A percentile compares a stretch with the other conserved stretches of the same genome.
Evolutionary conservation across 768 basidiomycete genomes (phyloP).

Genomic region (Phaeotremella skinneri): DNA sequence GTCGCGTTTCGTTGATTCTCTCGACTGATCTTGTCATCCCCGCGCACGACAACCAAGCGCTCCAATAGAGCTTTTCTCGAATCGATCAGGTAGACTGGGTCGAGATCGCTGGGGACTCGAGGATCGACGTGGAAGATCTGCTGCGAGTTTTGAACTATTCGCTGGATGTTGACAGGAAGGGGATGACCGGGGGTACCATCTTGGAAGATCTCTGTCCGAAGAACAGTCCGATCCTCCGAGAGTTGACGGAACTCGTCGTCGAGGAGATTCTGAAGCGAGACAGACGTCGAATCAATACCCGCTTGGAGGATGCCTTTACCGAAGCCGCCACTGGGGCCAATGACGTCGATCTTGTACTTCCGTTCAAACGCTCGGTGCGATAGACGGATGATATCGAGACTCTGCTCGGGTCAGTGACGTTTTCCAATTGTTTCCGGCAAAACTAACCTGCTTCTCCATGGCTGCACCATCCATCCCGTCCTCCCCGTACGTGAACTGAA

Average conservation of each 20-base stretch:
- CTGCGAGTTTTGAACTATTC: conserved; percentile 89
- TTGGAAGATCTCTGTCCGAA: conserved; percentile 83
- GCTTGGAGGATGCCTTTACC: conserved; percentile 75
- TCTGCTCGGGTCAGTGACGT: conserved; percentile 44
- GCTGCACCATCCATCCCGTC: conserved; percentile 99
- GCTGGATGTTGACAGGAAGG: conserved; percentile 90
- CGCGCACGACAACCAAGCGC: conserved; percentile 82
- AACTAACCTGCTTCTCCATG: conserved; percentile 77
- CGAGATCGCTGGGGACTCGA: conserved; percentile 87
- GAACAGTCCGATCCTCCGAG: conserved; percentile 67
- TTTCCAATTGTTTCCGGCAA: neutral
- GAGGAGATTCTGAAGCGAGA: conserved; percentile 76
- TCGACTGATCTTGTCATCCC: conserved; percentile 67
- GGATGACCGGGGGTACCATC: conserved; percentile 75
- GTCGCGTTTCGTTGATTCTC: conserved; percentile 87
- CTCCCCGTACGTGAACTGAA: conserved; percentile 96
- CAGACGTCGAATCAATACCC: conserved; percentile 78
- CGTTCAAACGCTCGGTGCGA: conserved; percentile 80
- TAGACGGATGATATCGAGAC: conserved; percentile 81
- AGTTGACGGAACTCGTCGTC: conserved; percentile 74
- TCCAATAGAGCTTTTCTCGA: conserved; percentile 70
- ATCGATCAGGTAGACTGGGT: conserved; percentile 81
- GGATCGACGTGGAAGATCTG: conserved; percentile 97
- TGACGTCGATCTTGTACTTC: conserved; percentile 81
- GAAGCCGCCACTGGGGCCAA: conserved; percentile 59